Conservation (phyloP, 2,329 filamentous ascomycete species). For the Graphilbum sp. region DNA sequence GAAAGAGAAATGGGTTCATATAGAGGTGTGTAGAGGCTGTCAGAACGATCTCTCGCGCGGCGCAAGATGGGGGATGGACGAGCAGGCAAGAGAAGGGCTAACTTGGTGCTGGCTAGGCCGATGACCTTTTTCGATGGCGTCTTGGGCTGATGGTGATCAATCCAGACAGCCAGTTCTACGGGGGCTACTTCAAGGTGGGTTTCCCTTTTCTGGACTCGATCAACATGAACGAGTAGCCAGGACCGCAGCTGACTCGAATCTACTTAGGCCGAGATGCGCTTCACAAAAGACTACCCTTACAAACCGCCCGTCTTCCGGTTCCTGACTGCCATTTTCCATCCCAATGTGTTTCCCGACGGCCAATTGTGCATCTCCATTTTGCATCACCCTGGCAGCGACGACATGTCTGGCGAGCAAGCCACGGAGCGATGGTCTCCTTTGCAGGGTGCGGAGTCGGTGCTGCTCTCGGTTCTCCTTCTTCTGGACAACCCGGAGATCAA, state of each 20-base stretch:
- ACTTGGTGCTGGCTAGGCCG: conserved; percentile 23
- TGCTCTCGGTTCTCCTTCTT: conserved; percentile 80
- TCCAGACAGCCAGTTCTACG: conserved; percentile 78
- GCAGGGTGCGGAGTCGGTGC: conserved; percentile 84
- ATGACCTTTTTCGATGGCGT: conserved; percentile 74
- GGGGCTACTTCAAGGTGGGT: conserved; percentile 76
- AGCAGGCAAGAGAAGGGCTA: too few species aligned
- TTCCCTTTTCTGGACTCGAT: not conserved
- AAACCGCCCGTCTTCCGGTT: conserved; percentile 82
- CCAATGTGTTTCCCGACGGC: conserved; percentile 85
- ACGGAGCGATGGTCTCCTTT: conserved; percentile 89
- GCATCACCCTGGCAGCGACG: conserved; percentile 79
- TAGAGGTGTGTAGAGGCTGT: conserved; percentile 45
- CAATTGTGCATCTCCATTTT: conserved; percentile 93
- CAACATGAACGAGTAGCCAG: too few species aligned
- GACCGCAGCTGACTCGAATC: too few species aligned
- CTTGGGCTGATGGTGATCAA: conserved; percentile 87
- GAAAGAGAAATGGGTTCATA: conserved; percentile 88
- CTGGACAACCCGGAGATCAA: conserved; percentile 89
- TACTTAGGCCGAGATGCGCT: conserved; percentile 73
- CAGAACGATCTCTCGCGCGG: too few species aligned
- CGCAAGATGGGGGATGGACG: too few species aligned
- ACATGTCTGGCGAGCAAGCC: conserved; percentile 78
- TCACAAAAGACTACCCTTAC: conserved; percentile 80
- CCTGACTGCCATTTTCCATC: conserved; percentile 62